Percentiles rank a stretch among this genome's conserved stretches.
These are phyloP conservation scores for Verticillium klebahnii DNA, from an alignment of 2,329 filamentous ascomycete species.

Conservation along the genomic window DNA sequence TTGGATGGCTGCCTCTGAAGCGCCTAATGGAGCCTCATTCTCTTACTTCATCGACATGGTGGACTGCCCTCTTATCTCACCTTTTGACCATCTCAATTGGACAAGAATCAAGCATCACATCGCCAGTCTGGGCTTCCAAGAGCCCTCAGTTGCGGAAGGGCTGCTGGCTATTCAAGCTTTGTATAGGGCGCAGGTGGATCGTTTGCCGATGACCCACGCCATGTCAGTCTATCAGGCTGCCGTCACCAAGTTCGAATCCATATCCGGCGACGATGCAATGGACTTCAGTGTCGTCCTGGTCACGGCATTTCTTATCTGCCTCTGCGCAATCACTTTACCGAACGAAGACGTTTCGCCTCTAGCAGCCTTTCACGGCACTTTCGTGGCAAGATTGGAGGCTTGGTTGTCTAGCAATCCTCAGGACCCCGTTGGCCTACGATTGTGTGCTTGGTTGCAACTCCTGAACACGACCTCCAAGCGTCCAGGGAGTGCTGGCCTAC, in stretches of 20 bases:
- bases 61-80: constrained; percentile 13
- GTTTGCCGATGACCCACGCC: constrained; percentile 8
- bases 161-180: constrained; percentile 10
- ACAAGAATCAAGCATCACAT: constrained; percentile 6
- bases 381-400: constrained; percentile 2
- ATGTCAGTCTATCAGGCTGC: constrained; percentile 5
- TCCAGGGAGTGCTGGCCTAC: constrained; percentile 11
- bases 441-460: constrained; percentile 14
- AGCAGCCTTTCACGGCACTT: no score
- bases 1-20: constrained; percentile 5
- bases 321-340: constrained; percentile 10
- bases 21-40: constrained; percentile 7
- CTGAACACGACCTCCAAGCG: constrained; percentile 12
- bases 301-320: constrained; percentile 10
- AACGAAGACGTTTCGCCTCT: constrained; percentile 3
- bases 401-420: constrained; percentile 1
- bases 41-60: constrained; percentile 12
- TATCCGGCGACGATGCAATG: background rate
- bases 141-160: constrained; percentile 2
- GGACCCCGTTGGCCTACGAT: constrained; percentile 1
- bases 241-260: background rate
- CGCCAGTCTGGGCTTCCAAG: constrained; percentile 3
- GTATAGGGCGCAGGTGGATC: constrained; percentile 9
- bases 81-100: constrained; percentile 15
- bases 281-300: constrained; percentile 5